These are phyloP conservation scores for Solanum aculeatissimum DNA, from an alignment of 305 asterid species.

Conservation along the genomic window DNA sequence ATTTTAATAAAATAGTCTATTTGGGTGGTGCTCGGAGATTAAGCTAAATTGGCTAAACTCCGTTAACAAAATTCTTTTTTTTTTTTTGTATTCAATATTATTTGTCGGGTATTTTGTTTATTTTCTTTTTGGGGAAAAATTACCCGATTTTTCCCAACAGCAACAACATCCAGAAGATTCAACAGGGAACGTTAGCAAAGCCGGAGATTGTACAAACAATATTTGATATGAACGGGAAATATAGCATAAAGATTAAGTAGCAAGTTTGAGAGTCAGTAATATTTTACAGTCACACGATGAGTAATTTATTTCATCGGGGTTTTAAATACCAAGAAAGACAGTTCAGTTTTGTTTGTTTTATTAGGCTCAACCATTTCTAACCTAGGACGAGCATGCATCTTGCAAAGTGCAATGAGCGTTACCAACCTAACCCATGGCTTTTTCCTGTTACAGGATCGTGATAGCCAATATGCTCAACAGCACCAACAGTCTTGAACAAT, in stretches of 20 bases:
- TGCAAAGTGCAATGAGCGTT: background rate
- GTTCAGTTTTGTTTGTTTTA: background rate
- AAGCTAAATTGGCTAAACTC: too few species aligned
- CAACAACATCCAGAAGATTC: background rate
- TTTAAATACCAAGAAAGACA: background rate
- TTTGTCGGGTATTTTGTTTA: too few species aligned
- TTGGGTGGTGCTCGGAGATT: too few species aligned
- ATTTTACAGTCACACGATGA: background rate
- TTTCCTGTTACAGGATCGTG: slow-evolving; percentile 9
- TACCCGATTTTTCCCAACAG: too few species aligned
- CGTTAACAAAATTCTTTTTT: too few species aligned
- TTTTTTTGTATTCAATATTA: too few species aligned
- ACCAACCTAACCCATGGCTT: background rate
- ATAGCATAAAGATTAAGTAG: background rate
- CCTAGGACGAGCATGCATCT: background rate
- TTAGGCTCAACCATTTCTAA: background rate
- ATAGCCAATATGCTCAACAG: slow-evolving; percentile 58
- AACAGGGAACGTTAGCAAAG: background rate
- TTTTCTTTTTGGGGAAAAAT: too few species aligned
- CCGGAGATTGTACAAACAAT: background rate
- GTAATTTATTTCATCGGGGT: background rate
- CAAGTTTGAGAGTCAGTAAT: background rate
- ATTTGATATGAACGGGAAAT: background rate
- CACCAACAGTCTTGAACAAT: slow-evolving; percentile 61
- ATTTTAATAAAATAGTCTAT: too few species aligned